Conservation (phyloP, 2,329 filamentous ascomycete species). For the Rhynchosporium secalis region DNA sequence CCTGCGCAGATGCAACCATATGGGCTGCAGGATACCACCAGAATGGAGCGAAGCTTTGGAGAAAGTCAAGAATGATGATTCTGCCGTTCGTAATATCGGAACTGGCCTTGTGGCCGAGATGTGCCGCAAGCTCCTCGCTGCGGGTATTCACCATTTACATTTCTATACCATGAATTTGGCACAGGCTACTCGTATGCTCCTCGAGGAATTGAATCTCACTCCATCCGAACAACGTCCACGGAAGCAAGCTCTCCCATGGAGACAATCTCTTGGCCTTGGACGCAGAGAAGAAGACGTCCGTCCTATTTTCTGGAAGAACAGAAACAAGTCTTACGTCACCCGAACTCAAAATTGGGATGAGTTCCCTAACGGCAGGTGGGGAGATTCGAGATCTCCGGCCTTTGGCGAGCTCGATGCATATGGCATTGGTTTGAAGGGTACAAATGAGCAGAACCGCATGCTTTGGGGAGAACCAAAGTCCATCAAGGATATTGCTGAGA, state of each 20-base stretch:
- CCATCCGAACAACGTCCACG: slow-evolving; percentile 76
- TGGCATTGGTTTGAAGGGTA: slow-evolving; percentile 88
- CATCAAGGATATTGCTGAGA: slow-evolving; percentile 74
- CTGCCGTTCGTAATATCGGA: slow-evolving; percentile 85
- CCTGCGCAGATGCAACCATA: slow-evolving; percentile 85
- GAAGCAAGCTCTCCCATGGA: slow-evolving; percentile 92
- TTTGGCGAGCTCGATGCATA: slow-evolving; percentile 96
- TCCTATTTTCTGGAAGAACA: slow-evolving; percentile 97
- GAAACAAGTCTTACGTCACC: slow-evolving; percentile 91
- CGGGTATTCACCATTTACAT: slow-evolving; percentile 81
- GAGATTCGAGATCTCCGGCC: slow-evolving; percentile 91
- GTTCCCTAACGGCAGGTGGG: slow-evolving; percentile 98
- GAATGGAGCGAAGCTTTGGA: slow-evolving; percentile 81
- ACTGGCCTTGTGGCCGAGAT: slow-evolving; percentile 84
- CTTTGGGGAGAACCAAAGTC: slow-evolving; percentile 87
- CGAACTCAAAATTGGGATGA: slow-evolving; percentile 99
- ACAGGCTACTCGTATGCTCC: slow-evolving; percentile 87
- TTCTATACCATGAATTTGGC: slow-evolving; percentile 99
- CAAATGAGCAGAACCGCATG: slow-evolving; percentile 93
- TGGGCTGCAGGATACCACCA: slow-evolving; percentile 79
- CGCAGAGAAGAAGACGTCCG: slow-evolving; percentile 92
- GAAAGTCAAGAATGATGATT: slow-evolving; percentile 94
- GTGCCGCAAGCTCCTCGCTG: slow-evolving; percentile 81
- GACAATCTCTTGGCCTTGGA: slow-evolving; percentile 86
- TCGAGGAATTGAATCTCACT: slow-evolving; percentile 83